Base-by-base conservation (phyloP, 2,329 filamentous ascomycete species). In the Dactylella cylindrospora region DNA sequence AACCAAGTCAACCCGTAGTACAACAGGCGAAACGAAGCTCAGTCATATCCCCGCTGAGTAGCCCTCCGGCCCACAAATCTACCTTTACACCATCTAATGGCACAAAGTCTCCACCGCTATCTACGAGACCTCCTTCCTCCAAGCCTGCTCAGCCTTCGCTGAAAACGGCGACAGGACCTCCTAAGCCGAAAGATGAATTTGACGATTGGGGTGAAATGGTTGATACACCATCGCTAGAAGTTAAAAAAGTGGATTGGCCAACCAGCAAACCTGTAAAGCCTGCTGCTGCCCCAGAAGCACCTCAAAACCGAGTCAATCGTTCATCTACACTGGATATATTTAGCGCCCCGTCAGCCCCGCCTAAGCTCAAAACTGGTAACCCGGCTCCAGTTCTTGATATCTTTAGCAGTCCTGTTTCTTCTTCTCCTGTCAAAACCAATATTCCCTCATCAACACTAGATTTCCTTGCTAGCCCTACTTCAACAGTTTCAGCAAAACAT, bases 131-230 rank as follows among this genome's bases (percentile, higher is more conserved):
- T 5, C 52, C 52, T 23, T 43, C n/a, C n/a, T n/a, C 57, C 7
- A 47, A 33, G 5, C 38, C 50, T 5, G 44, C 28, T n/a, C 36
- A 35, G 15, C 32, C 33, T 17, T 39, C 31, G 9, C 38, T 19
- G 15, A 23, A 36, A 22, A n/a, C n/a, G n/a, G 25, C 31, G 8
- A 62, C 23, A 13, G 44, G 50, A 20, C 50, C 49, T 15, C 49
- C 49, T 22, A 47, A 52, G 6, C 39, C 23, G 6, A 47, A 55
- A n/a, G 51, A 57, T 31, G 51, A 64, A 25, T 64, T 64, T 31
- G 59, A 52, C 15, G 59, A 64, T 33, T 64, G 59, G 59, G 59
- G 59, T n/a, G 59, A 64, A 32, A 64, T 64, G 59, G 17, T 64
- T 12, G 28, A 26, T 12, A 54, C 50, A 5, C 32, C 54, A 33